Evolutionary conservation across 345 rosid genomes (phyloP).

Genomic region (Excoecaria cochinchinensis): DNA sequence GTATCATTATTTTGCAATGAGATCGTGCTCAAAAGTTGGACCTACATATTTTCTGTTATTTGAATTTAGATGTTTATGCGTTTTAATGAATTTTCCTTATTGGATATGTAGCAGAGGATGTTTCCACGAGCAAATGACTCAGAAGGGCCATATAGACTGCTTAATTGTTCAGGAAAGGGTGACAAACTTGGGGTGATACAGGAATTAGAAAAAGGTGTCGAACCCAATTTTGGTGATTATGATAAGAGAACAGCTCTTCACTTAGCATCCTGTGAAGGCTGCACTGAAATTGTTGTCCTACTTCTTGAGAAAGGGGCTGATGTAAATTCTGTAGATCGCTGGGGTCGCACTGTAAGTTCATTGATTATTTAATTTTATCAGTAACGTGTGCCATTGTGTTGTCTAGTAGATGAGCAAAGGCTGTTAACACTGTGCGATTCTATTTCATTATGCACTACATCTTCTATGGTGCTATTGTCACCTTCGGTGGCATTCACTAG

Average conservation of each 20-base stretch:
- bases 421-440: neutral
- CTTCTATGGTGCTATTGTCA: neutral
- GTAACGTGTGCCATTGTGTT: neutral
- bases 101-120: conserved; percentile 23
- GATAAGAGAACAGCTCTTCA: conserved; percentile 70
- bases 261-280: conserved; percentile 62
- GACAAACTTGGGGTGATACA: conserved; percentile 51
- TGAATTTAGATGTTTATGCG: neutral
- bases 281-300: conserved; percentile 46
- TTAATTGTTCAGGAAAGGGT: conserved; percentile 50
- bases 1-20: neutral
- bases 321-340: conserved; percentile 56
- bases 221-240: conserved; percentile 52
- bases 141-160: conserved; percentile 48
- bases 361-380: neutral
- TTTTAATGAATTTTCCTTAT: neutral
- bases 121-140: conserved; percentile 29
- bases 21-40: neutral
- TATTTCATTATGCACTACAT: neutral
- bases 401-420: neutral
- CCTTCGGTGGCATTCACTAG: neutral
- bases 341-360: conserved; percentile 66
- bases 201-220: conserved; percentile 50
- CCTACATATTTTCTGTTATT: neutral
- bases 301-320: conserved; percentile 61